Base-by-base conservation (phyloP, 2,329 filamentous ascomycete species). In the Fusarium sp. region DNA sequence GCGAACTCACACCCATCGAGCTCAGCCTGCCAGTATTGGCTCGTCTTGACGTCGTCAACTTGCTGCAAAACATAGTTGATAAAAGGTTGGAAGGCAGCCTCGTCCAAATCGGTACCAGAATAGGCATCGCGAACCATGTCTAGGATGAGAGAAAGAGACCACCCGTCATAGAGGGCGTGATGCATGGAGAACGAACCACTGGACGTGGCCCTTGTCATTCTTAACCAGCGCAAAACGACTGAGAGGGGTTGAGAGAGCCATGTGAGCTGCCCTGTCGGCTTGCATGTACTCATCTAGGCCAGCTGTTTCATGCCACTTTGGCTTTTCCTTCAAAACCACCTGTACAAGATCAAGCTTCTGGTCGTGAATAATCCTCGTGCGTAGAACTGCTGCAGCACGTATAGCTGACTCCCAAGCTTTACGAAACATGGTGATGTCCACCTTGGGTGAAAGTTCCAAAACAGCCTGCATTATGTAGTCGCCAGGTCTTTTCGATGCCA, bases 81-180 rank as follows among this genome's bases (percentile, higher is more conserved):
- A 13, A 39, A 39, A 2, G 13, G 11, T 19, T 43, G 40, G 7
- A 43, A n/a, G 20, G 20, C 19, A 23, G 14, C 19, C 20, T 15
- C 35, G 17, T 39, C 13, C 13, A 32, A 32, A 14, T 32, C 30
- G 11, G 11, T 11, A 14, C 30, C 30, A 32, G 30, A 32, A 14
- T 32, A 32, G 10, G 30, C 30, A 17, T 19, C 35, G 13, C 19
- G n/a, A 6, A 15, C 19, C 14, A 32, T 32, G 30, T 23, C 14
- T 22, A 22, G 14, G 19, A 43, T 15, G 22, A 43, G 19, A 13
- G 13, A 11, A 7, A 43, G 22, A 13, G 40, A 43, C 85, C 23
- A 40, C 4, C 13, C 22, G 8, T 39, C 78, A 77, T 10, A 80
- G 78, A 56, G 81, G 81, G 62, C 82, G 13, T 23, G 30, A 4